Evolutionary conservation across 345 rosid species (phyloP).

Genomic region (Populus alba): DNA sequence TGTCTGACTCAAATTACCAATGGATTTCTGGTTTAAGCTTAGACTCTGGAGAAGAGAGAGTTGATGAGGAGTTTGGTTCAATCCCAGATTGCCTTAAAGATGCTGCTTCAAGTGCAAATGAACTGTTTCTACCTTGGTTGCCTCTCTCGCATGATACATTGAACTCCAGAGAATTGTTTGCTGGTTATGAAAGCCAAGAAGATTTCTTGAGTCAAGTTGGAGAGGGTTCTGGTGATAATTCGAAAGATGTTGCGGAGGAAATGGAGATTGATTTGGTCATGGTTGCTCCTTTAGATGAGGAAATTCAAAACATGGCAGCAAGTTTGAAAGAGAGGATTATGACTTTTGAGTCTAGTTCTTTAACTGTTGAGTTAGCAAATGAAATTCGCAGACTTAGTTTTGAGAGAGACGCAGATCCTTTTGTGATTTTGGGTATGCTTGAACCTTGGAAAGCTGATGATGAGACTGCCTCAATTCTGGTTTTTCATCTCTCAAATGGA

Average conservation of each 20-base stretch:
- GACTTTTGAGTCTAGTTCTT: slow-evolving; percentile 44
- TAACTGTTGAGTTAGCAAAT: slow-evolving; percentile 41
- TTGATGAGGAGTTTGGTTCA: slow-evolving; percentile 40
- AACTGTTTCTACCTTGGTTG: slow-evolving; percentile 57
- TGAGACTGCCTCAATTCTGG: slow-evolving; percentile 54
- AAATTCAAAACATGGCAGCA: slow-evolving; percentile 35
- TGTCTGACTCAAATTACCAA: slow-evolving; percentile 42
- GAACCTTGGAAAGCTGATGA: slow-evolving; percentile 76
- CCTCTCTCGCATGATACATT: slow-evolving; percentile 44
- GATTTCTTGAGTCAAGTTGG: slow-evolving; percentile 25
- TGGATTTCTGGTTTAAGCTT: slow-evolving; percentile 42
- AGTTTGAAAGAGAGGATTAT: slow-evolving; percentile 38
- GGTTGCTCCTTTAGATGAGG: slow-evolving; percentile 33
- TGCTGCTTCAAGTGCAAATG: slow-evolving; percentile 14
- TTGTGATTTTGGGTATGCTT: slow-evolving; percentile 48
- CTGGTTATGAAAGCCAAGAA: slow-evolving; percentile 28
- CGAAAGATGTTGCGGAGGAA: slow-evolving; percentile 24
- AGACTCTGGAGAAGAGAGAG: slow-evolving; percentile 38
- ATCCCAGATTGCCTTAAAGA: slow-evolving; percentile 58
- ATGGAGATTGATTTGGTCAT: slow-evolving; percentile 26
- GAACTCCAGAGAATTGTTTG: slow-evolving; percentile 25
- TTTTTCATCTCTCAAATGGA: slow-evolving; percentile 43
- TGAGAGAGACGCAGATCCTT: slow-evolving; percentile 35
- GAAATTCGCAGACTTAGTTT: slow-evolving; percentile 53
- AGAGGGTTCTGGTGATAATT: slow-evolving; percentile 32